These are phyloP conservation scores for Phtheirospermum japonicum DNA, from an alignment of 257 asterid species.

Conservation along the genomic window DNA sequence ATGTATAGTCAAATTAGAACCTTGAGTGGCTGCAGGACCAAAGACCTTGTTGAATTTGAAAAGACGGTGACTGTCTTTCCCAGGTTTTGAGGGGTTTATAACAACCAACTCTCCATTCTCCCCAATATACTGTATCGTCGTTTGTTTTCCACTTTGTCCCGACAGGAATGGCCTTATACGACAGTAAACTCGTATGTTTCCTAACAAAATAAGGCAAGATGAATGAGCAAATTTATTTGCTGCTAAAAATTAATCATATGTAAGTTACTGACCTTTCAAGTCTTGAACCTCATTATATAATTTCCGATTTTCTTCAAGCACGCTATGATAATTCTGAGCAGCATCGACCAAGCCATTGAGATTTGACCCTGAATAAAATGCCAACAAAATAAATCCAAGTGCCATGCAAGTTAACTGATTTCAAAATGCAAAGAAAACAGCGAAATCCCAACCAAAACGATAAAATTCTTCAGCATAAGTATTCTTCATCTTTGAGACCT, in stretches of 20 bases:
- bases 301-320: constrained; percentile 84
- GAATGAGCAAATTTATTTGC: constrained; percentile 27
- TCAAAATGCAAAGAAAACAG: constrained; percentile 15
- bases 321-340: constrained; percentile 79
- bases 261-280: constrained; percentile 69
- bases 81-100: constrained; percentile 73
- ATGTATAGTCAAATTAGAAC: constrained; percentile 32
- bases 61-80: constrained; percentile 81
- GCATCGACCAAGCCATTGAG: constrained; percentile 74
- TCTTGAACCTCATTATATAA: constrained; percentile 96
- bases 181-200: constrained; percentile 89
- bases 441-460: constrained; percentile 56
- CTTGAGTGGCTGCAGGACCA: constrained; percentile 80
- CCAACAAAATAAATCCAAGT: constrained; percentile 21
- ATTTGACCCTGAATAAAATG: constrained; percentile 55
- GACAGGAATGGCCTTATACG: constrained; percentile 89
- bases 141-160: constrained; percentile 62
- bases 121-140: constrained; percentile 80
- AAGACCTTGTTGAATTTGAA: constrained; percentile 93
- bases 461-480: constrained; percentile 57
- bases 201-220: constrained; percentile 36
- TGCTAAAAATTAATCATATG: constrained; percentile 16
- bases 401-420: constrained; percentile 10
- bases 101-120: constrained; percentile 94
- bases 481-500: constrained; percentile 56